These are phyloP conservation scores for Amphirosellinia nigrospora DNA, from an alignment of 495 filamentous ascomycete genomes.

Conservation along the genomic window DNA sequence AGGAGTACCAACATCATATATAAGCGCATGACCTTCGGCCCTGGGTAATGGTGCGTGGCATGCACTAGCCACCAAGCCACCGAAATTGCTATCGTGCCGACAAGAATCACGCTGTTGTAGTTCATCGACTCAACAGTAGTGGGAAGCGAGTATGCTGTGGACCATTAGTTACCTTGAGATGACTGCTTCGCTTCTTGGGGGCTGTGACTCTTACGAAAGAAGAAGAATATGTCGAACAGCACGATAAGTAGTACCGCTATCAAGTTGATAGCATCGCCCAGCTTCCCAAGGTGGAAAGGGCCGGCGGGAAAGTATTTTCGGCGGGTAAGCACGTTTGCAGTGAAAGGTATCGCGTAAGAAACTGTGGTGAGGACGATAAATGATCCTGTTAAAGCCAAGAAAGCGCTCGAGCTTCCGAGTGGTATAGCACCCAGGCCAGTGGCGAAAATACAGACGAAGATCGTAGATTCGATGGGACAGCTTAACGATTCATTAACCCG, in stretches of 20 bases:
- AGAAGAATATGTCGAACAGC: slow-evolving; percentile 75
- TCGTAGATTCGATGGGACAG: slow-evolving; percentile 72
- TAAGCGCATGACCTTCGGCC: slow-evolving; percentile 60
- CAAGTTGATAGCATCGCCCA: slow-evolving; percentile 66
- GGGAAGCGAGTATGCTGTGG: slow-evolving; percentile 62
- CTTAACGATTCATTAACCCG: slow-evolving; percentile 57
- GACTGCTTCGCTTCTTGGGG: background rate
- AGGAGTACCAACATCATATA: slow-evolving; percentile 48
- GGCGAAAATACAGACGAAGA: slow-evolving; percentile 65
- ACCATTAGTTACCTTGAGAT: slow-evolving; percentile 18
- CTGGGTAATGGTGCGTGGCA: slow-evolving; percentile 60
- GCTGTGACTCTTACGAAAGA: slow-evolving; percentile 56
- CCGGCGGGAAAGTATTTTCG: slow-evolving; percentile 69
- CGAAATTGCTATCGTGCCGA: slow-evolving; percentile 58
- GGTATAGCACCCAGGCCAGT: slow-evolving; percentile 78
- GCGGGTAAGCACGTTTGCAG: slow-evolving; percentile 71
- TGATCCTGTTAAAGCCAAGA: slow-evolving; percentile 74
- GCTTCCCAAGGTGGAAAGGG: slow-evolving; percentile 69
- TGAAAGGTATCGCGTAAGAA: slow-evolving; percentile 78
- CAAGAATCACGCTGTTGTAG: slow-evolving; percentile 69
- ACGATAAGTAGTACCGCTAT: slow-evolving; percentile 68
- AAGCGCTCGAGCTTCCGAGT: slow-evolving; percentile 73
- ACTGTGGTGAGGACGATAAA: slow-evolving; percentile 76
- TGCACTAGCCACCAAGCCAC: slow-evolving; percentile 71
- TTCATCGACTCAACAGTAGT: slow-evolving; percentile 68